phyloP scores from a whole-genome alignment of 108 stramenopile species.

The Nitzschia sp. region DNA sequence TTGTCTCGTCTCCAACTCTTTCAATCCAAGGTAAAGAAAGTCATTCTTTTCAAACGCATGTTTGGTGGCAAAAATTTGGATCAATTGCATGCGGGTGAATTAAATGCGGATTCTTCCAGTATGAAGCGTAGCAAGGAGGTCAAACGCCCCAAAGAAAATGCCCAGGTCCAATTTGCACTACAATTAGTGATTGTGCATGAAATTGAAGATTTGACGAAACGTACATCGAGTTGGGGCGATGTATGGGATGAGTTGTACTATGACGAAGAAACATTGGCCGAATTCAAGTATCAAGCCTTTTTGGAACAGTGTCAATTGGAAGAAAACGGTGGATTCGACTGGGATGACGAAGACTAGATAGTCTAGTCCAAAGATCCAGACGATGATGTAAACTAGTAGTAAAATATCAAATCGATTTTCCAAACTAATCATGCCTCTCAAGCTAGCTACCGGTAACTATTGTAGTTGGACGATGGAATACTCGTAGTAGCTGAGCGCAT shows the following conservation, averaged over 20 bases:
- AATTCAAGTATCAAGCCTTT: constrained; percentile 22
- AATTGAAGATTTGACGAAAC: constrained; percentile 19
- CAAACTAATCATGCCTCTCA: no score
- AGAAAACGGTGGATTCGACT: not conserved
- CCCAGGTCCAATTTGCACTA: not conserved
- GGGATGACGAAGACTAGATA: constrained; percentile 1
- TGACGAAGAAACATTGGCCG: constrained; percentile 9
- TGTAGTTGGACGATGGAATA: no score
- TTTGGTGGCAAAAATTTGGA: constrained; percentile 11
- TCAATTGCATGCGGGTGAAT: not conserved
- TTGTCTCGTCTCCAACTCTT: not conserved
- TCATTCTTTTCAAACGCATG: constrained; percentile 2
- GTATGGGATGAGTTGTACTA: constrained; percentile 19
- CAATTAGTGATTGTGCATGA: not conserved
- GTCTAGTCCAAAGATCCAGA: no score
- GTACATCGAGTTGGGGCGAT: constrained; percentile 14
- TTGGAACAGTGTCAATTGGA: constrained; percentile 6
- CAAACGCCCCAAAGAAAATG: not conserved
- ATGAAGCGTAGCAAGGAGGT: not conserved
- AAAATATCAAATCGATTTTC: no score
- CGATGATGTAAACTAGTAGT: no score
- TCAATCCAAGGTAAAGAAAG: not conserved
- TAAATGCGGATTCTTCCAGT: not conserved
- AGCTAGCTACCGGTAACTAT: no score
- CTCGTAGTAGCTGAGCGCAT: no score